Evolutionary conservation across 169 alveolate genomes (phyloP).

Genomic region (Babesia bovis): DNA sequence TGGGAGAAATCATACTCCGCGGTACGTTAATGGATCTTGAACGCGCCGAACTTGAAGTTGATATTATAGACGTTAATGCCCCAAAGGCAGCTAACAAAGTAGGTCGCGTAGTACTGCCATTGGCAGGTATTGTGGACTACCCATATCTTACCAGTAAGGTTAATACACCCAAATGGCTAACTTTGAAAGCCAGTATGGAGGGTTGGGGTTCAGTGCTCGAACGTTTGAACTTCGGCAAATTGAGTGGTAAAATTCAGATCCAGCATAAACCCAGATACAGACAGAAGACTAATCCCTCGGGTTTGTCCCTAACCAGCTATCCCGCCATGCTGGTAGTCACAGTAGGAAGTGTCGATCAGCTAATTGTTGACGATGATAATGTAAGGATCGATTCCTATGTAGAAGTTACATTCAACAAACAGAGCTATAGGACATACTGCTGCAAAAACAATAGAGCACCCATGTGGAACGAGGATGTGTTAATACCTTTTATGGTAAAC

Average conservation of each 20-base stretch:
- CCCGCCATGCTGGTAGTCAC: slow-evolving; percentile 61
- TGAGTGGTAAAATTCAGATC: slow-evolving; percentile 66
- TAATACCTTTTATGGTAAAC: slow-evolving; percentile 62
- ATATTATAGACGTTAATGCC: slow-evolving; percentile 72
- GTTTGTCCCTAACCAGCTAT: slow-evolving; percentile 30
- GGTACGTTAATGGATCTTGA: slow-evolving; percentile 81
- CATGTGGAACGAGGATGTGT: slow-evolving; percentile 66
- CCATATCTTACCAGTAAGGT: slow-evolving; percentile 66
- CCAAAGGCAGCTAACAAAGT: slow-evolving; percentile 66
- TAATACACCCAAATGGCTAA: slow-evolving; percentile 67
- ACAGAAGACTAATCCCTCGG: slow-evolving; percentile 42
- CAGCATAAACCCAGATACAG: slow-evolving; percentile 70
- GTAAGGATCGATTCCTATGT: slow-evolving; percentile 66
- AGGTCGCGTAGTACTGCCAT: slow-evolving; percentile 67
- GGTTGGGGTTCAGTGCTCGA: slow-evolving; percentile 70
- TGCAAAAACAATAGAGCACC: slow-evolving; percentile 68
- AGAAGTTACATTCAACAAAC: slow-evolving; percentile 69
- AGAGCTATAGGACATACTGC: slow-evolving; percentile 62
- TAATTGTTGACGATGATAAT: slow-evolving; percentile 61
- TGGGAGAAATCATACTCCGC: slow-evolving; percentile 79
- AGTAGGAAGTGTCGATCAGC: slow-evolving; percentile 66
- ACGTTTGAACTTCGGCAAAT: slow-evolving; percentile 65
- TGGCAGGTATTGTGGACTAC: slow-evolving; percentile 71
- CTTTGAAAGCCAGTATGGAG: slow-evolving; percentile 69
- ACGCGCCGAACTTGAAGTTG: slow-evolving; percentile 73